phyloP scores from a whole-genome alignment of 176 grass and related monocot genomes.

The Phoenix roebelenii region DNA sequence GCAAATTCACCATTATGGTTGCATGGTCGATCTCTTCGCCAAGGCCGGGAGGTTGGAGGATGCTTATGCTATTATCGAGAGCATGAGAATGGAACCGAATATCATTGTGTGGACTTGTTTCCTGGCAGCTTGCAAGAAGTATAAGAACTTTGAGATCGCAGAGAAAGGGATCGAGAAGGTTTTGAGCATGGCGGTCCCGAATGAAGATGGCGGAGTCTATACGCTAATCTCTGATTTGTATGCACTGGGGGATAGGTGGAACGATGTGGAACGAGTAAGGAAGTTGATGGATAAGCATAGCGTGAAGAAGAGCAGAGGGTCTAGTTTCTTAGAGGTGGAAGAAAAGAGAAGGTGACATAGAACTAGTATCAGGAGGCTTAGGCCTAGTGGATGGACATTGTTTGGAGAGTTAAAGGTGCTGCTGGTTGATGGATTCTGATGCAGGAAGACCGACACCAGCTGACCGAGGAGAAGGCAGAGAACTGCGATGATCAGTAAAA shows the following conservation, averaged over 20 bases:
- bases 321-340: slow-evolving; percentile 2
- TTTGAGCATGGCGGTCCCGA: slow-evolving; percentile 34
- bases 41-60: slow-evolving; percentile 49
- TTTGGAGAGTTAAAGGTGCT: too few relatives aligned
- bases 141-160: slow-evolving; percentile 49
- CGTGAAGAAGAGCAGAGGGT: slow-evolving; percentile 32
- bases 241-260: slow-evolving; percentile 37
- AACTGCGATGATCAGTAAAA: too few relatives aligned
- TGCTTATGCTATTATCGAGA: slow-evolving; percentile 47
- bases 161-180: slow-evolving; percentile 37
- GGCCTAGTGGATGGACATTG: too few relatives aligned
- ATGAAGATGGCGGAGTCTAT: slow-evolving; percentile 37
- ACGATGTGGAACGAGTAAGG: slow-evolving; percentile 31
- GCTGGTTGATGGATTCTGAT: too few relatives aligned
- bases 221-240: slow-evolving; percentile 43
- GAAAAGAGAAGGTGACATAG: too few relatives aligned
- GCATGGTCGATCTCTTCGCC: slow-evolving; percentile 60
- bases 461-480: too few relatives aligned
- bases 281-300: slow-evolving; percentile 34
- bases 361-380: too few relatives aligned
- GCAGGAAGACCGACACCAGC: too few relatives aligned
- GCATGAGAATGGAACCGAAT: slow-evolving; percentile 53
- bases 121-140: slow-evolving; percentile 37
- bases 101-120: slow-evolving; percentile 47
- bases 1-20: slow-evolving; percentile 48